phyloP scores from a whole-genome alignment of 2,329 filamentous ascomycete genomes.

The Paecilomyces niveus region DNA sequence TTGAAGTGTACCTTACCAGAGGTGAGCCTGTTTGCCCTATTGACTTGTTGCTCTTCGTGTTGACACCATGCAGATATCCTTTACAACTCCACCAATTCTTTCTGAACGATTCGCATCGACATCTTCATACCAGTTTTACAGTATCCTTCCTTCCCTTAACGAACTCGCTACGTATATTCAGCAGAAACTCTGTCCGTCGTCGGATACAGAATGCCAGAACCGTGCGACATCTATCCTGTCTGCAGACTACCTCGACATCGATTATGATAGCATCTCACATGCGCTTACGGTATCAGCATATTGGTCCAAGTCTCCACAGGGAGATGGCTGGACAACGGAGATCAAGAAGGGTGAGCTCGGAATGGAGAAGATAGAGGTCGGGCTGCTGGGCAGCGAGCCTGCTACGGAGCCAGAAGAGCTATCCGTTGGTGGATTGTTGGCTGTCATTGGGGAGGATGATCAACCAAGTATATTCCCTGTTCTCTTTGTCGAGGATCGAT shows the following conservation, averaged over 20 bases:
- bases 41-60: background rate
- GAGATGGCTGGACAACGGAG: slow-evolving; percentile 41
- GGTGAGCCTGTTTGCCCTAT: slow-evolving; percentile 25
- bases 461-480: slow-evolving; percentile 48
- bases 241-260: slow-evolving; percentile 66
- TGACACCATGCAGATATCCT: slow-evolving; percentile 44
- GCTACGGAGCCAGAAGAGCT: slow-evolving; percentile 61
- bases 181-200: slow-evolving; percentile 44
- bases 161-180: slow-evolving; percentile 49
- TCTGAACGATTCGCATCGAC: slow-evolving; percentile 57
- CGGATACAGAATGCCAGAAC: slow-evolving; percentile 44
- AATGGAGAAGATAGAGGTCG: slow-evolving; percentile 64
- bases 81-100: slow-evolving; percentile 52
- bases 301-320: slow-evolving; percentile 42
- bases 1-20: slow-evolving; percentile 49
- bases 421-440: slow-evolving; percentile 69
- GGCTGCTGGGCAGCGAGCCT: slow-evolving; percentile 62
- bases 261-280: slow-evolving; percentile 64
- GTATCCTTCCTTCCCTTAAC: slow-evolving; percentile 52
- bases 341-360: slow-evolving; percentile 23
- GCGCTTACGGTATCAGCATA: slow-evolving; percentile 58
- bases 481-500: slow-evolving; percentile 3
- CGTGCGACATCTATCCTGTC: slow-evolving; percentile 41
- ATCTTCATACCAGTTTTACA: slow-evolving; percentile 63
- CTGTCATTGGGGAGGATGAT: slow-evolving; percentile 67